These are phyloP conservation scores for Kodamaea nitidulidarum DNA, from an alignment of 805 yeast species.

Conservation along the genomic window DNA sequence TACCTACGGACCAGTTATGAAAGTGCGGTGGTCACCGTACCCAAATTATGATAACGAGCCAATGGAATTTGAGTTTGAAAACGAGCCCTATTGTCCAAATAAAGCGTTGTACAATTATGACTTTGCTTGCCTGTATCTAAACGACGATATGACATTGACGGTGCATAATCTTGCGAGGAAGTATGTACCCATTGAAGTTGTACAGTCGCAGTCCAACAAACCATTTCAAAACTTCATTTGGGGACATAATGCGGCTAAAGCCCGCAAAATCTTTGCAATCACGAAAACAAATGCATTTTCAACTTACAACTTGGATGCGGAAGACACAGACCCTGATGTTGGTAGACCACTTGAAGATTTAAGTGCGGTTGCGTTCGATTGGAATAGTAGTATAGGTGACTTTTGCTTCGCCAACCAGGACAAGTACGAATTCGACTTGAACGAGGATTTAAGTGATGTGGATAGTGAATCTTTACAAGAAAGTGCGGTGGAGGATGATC, in stretches of 20 bases:
- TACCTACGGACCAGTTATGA: slow-evolving; percentile 75
- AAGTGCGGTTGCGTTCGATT: slow-evolving; percentile 48
- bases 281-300: slow-evolving; percentile 38
- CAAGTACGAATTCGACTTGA: slow-evolving; percentile 36
- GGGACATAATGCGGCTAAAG: slow-evolving; percentile 24
- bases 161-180: slow-evolving; percentile 69
- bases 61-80: slow-evolving; percentile 11
- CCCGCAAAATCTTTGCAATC: slow-evolving; percentile 36
- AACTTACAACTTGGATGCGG: slow-evolving; percentile 29
- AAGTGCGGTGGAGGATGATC: slow-evolving; percentile 2
- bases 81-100: slow-evolving; percentile 17
- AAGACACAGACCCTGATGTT: slow-evolving; percentile 19
- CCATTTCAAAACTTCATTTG: slow-evolving; percentile 42
- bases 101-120: slow-evolving; percentile 50
- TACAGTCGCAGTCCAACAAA: slow-evolving; percentile 45
- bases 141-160: slow-evolving; percentile 66
- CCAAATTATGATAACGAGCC: slow-evolving; percentile 11
- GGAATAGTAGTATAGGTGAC: slow-evolving; percentile 50
- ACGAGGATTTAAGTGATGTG: not conserved
- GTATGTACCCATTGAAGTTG: slow-evolving; percentile 68
- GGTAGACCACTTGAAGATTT: slow-evolving; percentile 46
- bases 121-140: slow-evolving; percentile 68
- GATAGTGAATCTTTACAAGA: slow-evolving; percentile 1
- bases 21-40: slow-evolving; percentile 58
- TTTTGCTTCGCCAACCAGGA: slow-evolving; percentile 52